A percentile compares a stretch with the other conserved stretches of the same genome.
These are phyloP conservation scores for Lecanoromycetidae sp. DNA, from an alignment of 2,329 filamentous ascomycete genomes.

Conservation along the genomic window DNA sequence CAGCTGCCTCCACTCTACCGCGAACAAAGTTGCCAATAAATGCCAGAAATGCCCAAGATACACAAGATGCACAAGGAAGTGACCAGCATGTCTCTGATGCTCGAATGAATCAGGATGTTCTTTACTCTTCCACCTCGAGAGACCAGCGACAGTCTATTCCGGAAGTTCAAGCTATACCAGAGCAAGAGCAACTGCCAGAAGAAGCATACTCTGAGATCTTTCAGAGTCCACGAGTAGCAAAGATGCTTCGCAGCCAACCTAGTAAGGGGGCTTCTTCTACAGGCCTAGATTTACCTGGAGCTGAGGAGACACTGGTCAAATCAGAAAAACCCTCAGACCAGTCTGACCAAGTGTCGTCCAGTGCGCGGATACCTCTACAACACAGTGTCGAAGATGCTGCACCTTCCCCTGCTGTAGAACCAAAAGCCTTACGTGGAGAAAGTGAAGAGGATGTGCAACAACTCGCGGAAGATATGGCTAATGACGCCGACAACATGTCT, in stretches of 20 bases:
- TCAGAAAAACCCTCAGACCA: constrained; percentile 20
- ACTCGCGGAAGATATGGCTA: constrained; percentile 37
- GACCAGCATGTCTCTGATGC: constrained; percentile 31
- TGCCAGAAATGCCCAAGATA: constrained; percentile 35
- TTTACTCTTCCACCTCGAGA: constrained; percentile 29
- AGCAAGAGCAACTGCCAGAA: constrained; percentile 40
- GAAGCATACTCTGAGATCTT: constrained; percentile 51
- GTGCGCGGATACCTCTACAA: constrained; percentile 15
- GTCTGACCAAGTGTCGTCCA: constrained; percentile 29
- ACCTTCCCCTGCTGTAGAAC: not conserved
- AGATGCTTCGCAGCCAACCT: constrained; percentile 40
- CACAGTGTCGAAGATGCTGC: not conserved
- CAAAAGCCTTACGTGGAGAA: not conserved
- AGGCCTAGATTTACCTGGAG: constrained; percentile 25
- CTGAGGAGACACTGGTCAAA: constrained; percentile 26
- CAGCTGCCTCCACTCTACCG: constrained; percentile 41
- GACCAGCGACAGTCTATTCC: constrained; percentile 19
- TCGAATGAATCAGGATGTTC: constrained; percentile 44
- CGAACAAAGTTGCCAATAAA: constrained; percentile 44
- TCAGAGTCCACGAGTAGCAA: constrained; percentile 46
- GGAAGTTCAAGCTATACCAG: constrained; percentile 21
- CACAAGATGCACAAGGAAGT: constrained; percentile 35
- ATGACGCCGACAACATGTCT: constrained; percentile 26
- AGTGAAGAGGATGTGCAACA: constrained; percentile 32
- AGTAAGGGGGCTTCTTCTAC: constrained; percentile 19